Conservation (phyloP, 2,329 filamentous ascomycete species). For the Neonectria neomacrospora region DNA sequence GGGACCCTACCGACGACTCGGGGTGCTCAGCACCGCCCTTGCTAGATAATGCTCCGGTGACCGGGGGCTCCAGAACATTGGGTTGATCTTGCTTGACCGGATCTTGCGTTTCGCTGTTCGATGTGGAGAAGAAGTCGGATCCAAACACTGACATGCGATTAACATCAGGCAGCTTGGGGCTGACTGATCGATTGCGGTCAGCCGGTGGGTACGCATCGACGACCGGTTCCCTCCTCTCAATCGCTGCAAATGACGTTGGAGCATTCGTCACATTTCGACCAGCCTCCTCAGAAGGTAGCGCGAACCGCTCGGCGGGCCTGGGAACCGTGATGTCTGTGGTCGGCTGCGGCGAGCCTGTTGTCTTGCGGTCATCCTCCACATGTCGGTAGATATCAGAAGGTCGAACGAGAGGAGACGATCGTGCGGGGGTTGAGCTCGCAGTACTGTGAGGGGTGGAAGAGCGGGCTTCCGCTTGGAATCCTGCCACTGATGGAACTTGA, state of each 20-base stretch:
- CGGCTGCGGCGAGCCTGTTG: conserved; percentile 66
- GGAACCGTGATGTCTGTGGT: conserved; percentile 64
- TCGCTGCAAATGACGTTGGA: neutral
- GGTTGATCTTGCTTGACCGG: conserved; percentile 31
- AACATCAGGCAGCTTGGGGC: conserved; percentile 68
- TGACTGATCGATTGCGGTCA: conserved; percentile 56
- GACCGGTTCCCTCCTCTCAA: conserved; percentile 17
- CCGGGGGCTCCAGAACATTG: neutral
- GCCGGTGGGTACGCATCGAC: conserved; percentile 31
- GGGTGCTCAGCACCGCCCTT: conserved; percentile 11
- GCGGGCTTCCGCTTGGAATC: conserved; percentile 35
- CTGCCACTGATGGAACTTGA: conserved; percentile 7
- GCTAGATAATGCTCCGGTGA: conserved; percentile 2
- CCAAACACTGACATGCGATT: conserved; percentile 70
- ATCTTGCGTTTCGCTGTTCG: conserved; percentile 39
- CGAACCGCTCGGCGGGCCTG: conserved; percentile 49
- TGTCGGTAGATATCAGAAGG: conserved; percentile 83
- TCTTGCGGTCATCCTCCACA: conserved; percentile 69
- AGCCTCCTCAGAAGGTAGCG: conserved; percentile 27
- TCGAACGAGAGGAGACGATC: conserved; percentile 72
- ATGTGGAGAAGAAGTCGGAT: conserved; percentile 63
- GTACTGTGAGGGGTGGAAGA: conserved; percentile 41
- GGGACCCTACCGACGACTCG: neutral
- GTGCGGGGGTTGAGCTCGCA: conserved; percentile 46
- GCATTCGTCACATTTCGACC: conserved; percentile 10